Conservation (phyloP, 257 asterid genomes). For the Oldenlandia corymbosa region DNA sequence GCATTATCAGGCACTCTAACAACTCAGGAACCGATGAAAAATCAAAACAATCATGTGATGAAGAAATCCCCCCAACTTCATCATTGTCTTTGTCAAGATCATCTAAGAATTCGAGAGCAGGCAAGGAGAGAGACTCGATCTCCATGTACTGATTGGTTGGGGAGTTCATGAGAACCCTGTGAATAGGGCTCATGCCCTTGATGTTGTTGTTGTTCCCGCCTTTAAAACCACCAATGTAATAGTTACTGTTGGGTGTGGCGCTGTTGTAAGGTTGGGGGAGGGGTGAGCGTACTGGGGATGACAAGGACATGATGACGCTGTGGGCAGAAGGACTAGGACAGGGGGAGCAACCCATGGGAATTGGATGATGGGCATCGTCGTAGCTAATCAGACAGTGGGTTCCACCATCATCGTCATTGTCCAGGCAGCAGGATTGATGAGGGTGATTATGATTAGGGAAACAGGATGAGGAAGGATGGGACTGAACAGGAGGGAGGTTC, state of each 20-base stretch:
- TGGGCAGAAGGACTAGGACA: neutral
- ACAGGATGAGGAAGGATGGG: slow-evolving; percentile 20
- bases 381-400: neutral
- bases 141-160: slow-evolving; percentile 58
- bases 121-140: slow-evolving; percentile 52
- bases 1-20: slow-evolving; percentile 49
- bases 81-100: slow-evolving; percentile 34
- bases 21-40: slow-evolving; percentile 39
- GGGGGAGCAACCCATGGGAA: slow-evolving; percentile 21
- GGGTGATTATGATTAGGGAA: neutral
- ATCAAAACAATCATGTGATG: slow-evolving; percentile 35
- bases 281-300: slow-evolving; percentile 29
- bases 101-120: slow-evolving; percentile 58
- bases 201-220: slow-evolving; percentile 13
- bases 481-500: slow-evolving; percentile 42
- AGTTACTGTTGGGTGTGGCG: neutral
- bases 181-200: slow-evolving; percentile 68
- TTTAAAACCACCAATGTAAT: neutral
- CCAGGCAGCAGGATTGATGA: neutral
- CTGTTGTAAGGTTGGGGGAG: slow-evolving; percentile 18
- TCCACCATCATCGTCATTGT: neutral
- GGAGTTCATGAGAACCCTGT: slow-evolving; percentile 52
- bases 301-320: neutral
- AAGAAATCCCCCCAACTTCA: slow-evolving; percentile 21
- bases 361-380: slow-evolving; percentile 9